These are phyloP conservation scores for Microdochium paspali DNA, from an alignment of 2,329 filamentous ascomycete genomes.

Conservation along the genomic window DNA sequence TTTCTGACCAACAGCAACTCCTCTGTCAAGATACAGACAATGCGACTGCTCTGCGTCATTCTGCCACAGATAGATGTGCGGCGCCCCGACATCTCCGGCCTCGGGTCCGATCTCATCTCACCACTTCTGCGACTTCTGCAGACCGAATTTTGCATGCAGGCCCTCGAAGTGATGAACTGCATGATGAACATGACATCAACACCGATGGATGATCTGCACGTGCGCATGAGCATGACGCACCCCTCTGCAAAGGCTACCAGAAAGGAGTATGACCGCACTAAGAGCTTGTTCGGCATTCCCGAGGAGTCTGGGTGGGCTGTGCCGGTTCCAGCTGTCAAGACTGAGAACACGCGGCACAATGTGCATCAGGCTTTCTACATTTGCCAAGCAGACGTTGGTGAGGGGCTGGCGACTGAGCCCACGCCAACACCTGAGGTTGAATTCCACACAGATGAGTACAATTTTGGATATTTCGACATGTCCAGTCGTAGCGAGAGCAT, in stretches of 20 bases:
- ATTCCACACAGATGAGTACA: conserved; percentile 84
- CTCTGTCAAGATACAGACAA: conserved; percentile 89
- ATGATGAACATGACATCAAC: conserved; percentile 92
- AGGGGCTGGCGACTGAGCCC: conserved; percentile 47
- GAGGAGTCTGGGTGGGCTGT: conserved; percentile 96
- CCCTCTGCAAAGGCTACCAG: conserved; percentile 75
- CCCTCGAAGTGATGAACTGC: conserved; percentile 82
- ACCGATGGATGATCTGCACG: conserved; percentile 85
- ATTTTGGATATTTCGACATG: conserved; percentile 67
- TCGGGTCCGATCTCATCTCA: conserved; percentile 91
- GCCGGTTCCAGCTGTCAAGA: conserved; percentile 83
- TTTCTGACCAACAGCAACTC: conserved; percentile 79
- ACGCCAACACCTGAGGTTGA: conserved; percentile 77
- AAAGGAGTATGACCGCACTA: conserved; percentile 90
- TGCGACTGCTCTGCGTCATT: conserved; percentile 77
- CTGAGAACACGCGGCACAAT: conserved; percentile 76
- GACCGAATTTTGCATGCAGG: conserved; percentile 89
- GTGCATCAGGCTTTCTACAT: conserved; percentile 96
- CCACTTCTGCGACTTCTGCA: conserved; percentile 82
- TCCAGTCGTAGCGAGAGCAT: conserved; percentile 77
- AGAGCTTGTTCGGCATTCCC: conserved; percentile 93
- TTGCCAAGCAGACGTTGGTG: conserved; percentile 59
- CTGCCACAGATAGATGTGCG: conserved; percentile 91
- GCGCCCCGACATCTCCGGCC: conserved; percentile 77
- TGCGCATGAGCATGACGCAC: conserved; percentile 97